phyloP scores from a whole-genome alignment of 1,139 yeast genomes.

The Lodderomyces orthopsilosis region DNA sequence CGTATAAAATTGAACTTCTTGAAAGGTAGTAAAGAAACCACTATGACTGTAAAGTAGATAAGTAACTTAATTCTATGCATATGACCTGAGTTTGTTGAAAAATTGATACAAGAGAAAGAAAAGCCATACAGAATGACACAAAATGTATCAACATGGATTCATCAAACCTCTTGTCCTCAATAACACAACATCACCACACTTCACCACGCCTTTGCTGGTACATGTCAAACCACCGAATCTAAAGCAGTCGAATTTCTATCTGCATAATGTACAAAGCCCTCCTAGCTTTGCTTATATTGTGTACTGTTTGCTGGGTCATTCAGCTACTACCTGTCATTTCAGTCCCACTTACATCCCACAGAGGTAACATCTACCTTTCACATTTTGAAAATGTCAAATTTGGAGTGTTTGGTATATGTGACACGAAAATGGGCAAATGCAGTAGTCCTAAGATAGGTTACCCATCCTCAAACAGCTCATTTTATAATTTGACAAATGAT shows the following conservation, averaged over 20 bases:
- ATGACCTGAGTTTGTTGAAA: not conserved
- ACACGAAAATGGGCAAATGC: constrained; percentile 25
- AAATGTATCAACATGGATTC: not conserved
- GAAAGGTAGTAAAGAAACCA: not conserved
- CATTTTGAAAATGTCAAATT: constrained; percentile 31
- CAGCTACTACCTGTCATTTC: constrained; percentile 44
- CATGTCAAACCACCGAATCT: not conserved
- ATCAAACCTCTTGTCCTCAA: too few relatives aligned
- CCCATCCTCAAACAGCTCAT: constrained; percentile 24
- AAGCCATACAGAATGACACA: not conserved
- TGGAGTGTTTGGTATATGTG: constrained; percentile 48
- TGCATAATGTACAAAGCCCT: constrained; percentile 28
- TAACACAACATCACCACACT: not conserved
- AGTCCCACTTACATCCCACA: constrained; percentile 38
- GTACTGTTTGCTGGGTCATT: constrained; percentile 31
- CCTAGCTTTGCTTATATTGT: constrained; percentile 19
- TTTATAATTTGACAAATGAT: constrained; percentile 15
- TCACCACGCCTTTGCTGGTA: not conserved
- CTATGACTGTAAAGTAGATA: not conserved
- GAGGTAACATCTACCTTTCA: constrained; percentile 27
- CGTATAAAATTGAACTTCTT: constrained; percentile 1
- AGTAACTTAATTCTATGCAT: not conserved
- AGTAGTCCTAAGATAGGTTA: constrained; percentile 39
- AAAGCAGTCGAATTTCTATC: not conserved
- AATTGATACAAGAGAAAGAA: not conserved